Percentiles rank a stretch among this genome's conserved stretches.
phyloP scores from a whole-genome alignment of 352 stramenopile genomes.

The Pythium aristosporum region DNA sequence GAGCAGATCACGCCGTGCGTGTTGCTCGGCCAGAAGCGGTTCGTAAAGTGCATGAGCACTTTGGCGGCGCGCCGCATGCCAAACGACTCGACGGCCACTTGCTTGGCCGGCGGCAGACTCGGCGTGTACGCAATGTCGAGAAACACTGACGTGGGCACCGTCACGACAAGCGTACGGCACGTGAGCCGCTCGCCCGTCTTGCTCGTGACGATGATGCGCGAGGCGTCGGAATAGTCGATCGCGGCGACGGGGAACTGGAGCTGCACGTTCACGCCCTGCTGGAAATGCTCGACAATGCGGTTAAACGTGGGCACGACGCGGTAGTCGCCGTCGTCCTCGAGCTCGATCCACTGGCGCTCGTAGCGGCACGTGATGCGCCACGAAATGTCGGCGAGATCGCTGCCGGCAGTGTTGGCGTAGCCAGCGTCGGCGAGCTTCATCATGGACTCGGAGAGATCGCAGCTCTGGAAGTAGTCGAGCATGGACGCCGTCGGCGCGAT shows the following conservation, averaged over 20 bases:
- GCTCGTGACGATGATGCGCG: constrained; percentile 56
- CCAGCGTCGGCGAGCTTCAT: constrained; percentile 79
- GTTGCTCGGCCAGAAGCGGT: constrained; percentile 67
- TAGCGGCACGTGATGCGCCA: constrained; percentile 77
- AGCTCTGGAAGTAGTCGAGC: constrained; percentile 72
- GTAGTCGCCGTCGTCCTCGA: constrained; percentile 82
- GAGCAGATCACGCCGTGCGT: constrained; percentile 81
- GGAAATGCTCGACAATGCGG: constrained; percentile 64
- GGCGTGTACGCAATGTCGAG: constrained; percentile 69
- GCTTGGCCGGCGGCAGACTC: constrained; percentile 52
- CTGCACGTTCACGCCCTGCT: constrained; percentile 43
- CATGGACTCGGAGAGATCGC: constrained; percentile 65
- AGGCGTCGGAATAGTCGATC: constrained; percentile 57
- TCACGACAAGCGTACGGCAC: constrained; percentile 66
- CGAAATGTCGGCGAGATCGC: constrained; percentile 68
- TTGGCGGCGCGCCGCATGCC: constrained; percentile 77
- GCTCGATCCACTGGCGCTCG: constrained; percentile 80
- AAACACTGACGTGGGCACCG: constrained; percentile 76
- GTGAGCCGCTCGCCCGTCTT: constrained; percentile 53
- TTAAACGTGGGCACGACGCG: constrained; percentile 67
- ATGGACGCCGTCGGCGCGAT: constrained; percentile 68
- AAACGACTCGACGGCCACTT: constrained; percentile 57
- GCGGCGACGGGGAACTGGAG: constrained; percentile 55
- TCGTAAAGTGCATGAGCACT: constrained; percentile 70
- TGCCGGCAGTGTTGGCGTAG: constrained; percentile 81